Base-by-base conservation (phyloP, 257 asterid genomes). In the Lavandula angustifolia region DNA sequence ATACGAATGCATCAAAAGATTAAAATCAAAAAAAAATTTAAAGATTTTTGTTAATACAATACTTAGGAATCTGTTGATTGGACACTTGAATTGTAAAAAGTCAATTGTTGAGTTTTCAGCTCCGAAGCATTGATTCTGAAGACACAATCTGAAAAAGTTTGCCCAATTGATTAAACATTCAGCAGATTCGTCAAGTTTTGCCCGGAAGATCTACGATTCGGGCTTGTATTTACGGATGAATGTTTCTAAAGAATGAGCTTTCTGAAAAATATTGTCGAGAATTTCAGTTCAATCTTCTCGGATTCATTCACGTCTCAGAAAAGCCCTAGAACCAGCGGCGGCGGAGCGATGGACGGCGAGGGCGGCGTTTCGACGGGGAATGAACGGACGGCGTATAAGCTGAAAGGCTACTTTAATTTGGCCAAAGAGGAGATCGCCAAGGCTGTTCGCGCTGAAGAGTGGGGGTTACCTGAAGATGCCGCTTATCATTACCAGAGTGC, bases 371-470 rank as follows among this genome's bases (percentile, higher is more conserved):
- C 84, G 56, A 85, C 91, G 34, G 98, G 97, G 60, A 92, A 92
- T 75, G 99, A 92, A 51, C 90, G 99, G 67, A 76, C 85, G 12
- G 96, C 97, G 59, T 80, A 71, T 60, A 92, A 92, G 88, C 64
- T 92, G 57, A 89, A 87, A 82, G 91, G 94, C 49, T 92, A 84
- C 83, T 90, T 89, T 69, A 90, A 87, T 66, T 82, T 90, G 88
- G 97, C 96, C 12, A 92, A 82, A 69, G 96, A 75, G 75, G 92
- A 87, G 78, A 86, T 90, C 68, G 92, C 74, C 10, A 87, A 84
- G 75, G 99, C 95, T 35, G 95, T 92, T 72, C 85, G 96, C 27
- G 90, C 95, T 29, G 99, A 92, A 57, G 99, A 92, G 74, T 92
- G 97, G 99, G 97, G 97, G 0, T 72, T 92, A 31, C 81, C 90